Conservation (phyloP, 139 green algal genomes). For the Gonium pectorale region DNA sequence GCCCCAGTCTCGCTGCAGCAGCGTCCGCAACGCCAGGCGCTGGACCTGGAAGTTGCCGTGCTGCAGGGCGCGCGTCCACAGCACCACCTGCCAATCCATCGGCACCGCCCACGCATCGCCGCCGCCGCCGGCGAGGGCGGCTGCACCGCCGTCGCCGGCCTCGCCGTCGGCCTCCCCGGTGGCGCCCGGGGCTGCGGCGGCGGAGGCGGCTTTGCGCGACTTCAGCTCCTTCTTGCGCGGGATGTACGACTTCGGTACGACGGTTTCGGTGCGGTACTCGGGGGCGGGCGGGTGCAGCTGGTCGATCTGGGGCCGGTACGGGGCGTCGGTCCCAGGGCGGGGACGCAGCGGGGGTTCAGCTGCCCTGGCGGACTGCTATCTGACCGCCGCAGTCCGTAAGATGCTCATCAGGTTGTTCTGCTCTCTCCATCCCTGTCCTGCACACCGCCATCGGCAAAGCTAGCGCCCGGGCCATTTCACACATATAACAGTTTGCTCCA, state of each 20-base stretch:
- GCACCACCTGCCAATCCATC: constrained; percentile 50
- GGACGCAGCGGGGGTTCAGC: too few relatives aligned
- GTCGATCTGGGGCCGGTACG: constrained; percentile 28
- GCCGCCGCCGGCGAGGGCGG: background rate
- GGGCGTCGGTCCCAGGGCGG: too few relatives aligned
- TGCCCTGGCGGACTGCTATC: too few relatives aligned
- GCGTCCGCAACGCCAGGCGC: constrained; percentile 46
- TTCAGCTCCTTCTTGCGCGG: constrained; percentile 30
- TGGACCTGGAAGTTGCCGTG: constrained; percentile 64
- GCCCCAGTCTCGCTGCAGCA: constrained; percentile 62
- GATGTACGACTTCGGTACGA: constrained; percentile 30
- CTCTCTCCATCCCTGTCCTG: too few relatives aligned
- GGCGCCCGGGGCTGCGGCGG: background rate
- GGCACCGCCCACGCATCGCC: background rate
- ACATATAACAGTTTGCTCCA: too few relatives aligned
- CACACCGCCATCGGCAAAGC: too few relatives aligned
- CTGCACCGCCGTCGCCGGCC: background rate
- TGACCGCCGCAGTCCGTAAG: too few relatives aligned
- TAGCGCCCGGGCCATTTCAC: too few relatives aligned
- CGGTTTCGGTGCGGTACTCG: constrained; percentile 28
- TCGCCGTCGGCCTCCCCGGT: background rate
- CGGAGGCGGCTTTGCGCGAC: constrained; percentile 12
- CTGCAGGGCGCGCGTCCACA: constrained; percentile 59
- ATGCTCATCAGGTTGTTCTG: too few relatives aligned
- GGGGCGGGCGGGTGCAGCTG: constrained; percentile 33